Evolutionary conservation across 495 filamentous ascomycete genomes (phyloP), one percentile per base, ranked within the genome.

Genomic region (Symbiotaphrina buchneri): DNA sequence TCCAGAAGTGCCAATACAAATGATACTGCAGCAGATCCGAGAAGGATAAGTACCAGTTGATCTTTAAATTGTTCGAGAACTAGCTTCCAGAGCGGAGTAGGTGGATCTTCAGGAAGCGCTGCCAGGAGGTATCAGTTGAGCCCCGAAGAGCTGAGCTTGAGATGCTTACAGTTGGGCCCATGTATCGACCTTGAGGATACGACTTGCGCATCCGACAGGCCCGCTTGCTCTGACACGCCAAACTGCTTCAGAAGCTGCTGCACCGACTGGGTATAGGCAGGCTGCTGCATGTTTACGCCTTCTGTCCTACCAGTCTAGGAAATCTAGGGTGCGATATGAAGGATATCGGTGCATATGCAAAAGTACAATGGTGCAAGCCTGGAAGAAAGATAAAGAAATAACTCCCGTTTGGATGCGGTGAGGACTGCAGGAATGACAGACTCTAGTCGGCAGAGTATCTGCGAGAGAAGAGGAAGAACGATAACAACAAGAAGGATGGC

Each of bases 61-160:
- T 99, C 90, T 54, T 99, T 92, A 61, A 99, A 99, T 52, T 99
- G 90, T 51, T 99, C 90, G 31, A 95, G 60, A 25, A 99, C 74
- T 37, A 99, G 69, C 50, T 93, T 63, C 85, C 87, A 99, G 28
- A 99, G 46, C 21, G 90, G 90, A 10, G 87, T 95, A n/a, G 90
- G 79, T 26, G 90, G 84, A 32, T 95, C 90, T 54, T 99, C 87
- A 10, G 81, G 74, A 34, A 99, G 70, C 32, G 83, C 87, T 25
- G 24, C 24, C n/a, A 26, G 24, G 3, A 26, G 24, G n/a, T 6
- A 21, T 30, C 32, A 8, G 15, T 17, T 18, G 5, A 26, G 15
- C 6, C 25, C 11, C 15, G 26, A 24, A 14, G 19, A 28, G 17
- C 17, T 26, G 15, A n/a, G n/a, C n/a, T n/a, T n/a, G n/a, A n/a